A percentile compares a stretch with the other conserved stretches of the same genome.
These are phyloP conservation scores for Tylopilus balloui DNA, from an alignment of 768 basidiomycete genomes.

Conservation along the genomic window DNA sequence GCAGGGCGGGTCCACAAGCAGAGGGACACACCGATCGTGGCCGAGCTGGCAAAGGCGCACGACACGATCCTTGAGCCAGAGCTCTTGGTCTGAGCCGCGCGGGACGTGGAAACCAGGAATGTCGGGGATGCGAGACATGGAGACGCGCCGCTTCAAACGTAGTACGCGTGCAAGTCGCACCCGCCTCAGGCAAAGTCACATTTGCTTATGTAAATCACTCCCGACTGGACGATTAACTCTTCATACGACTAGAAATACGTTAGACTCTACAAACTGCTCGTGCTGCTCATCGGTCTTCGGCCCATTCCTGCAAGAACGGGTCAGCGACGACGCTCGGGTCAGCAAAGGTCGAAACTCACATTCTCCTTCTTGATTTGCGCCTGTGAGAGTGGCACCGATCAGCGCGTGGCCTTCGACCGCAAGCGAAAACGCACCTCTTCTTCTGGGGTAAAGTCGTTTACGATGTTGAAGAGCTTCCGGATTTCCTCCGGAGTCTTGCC, in stretches of 20 bases:
- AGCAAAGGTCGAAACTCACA: constrained; percentile 44
- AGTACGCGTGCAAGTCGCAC: background rate
- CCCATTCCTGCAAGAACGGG: constrained; percentile 68
- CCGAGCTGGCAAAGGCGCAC: constrained; percentile 61
- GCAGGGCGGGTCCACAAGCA: background rate
- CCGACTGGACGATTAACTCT: constrained; percentile 14
- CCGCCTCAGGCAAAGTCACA: background rate
- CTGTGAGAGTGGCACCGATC: constrained; percentile 34
- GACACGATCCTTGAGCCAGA: constrained; percentile 64
- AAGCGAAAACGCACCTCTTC: constrained; percentile 69
- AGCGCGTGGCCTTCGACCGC: constrained; percentile 1
- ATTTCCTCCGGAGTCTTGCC: constrained; percentile 99
- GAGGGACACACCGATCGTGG: constrained; percentile 50
- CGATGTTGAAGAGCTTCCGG: constrained; percentile 95
- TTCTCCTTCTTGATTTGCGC: constrained; percentile 99
- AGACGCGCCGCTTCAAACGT: background rate
- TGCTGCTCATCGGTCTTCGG: constrained; percentile 72
- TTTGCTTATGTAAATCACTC: constrained; percentile 21
- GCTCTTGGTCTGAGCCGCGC: constrained; percentile 53
- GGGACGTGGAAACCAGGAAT: constrained; percentile 61
- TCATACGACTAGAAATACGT: constrained; percentile 23
- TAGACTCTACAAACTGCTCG: constrained; percentile 22
- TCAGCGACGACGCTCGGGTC: constrained; percentile 15
- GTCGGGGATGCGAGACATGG: constrained; percentile 60
- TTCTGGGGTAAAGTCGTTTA: constrained; percentile 97